Evolutionary conservation across 2,329 filamentous ascomycete species (phyloP), one percentile per base, ranked within the genome.

Genomic region (Aureobasidium musti): DNA sequence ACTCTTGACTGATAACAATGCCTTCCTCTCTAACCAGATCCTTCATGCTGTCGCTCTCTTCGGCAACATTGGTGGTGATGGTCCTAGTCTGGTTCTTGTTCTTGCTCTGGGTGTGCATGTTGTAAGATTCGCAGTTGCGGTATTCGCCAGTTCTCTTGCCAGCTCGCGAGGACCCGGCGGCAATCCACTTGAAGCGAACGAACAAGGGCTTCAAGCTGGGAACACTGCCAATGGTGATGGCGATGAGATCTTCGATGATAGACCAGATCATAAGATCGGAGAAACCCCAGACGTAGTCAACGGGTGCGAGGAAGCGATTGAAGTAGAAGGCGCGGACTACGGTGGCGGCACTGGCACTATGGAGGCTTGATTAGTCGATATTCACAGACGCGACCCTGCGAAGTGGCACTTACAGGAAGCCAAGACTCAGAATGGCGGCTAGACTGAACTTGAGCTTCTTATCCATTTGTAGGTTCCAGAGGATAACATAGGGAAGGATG

Each of bases 261-360:
- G 66, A 65, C 67, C 67, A 69, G 3, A 69, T 61, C 52, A 65
- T 67, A 4, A 68, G 66, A n/a, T 69, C 66, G 3, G 63, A 56
- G 47, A 68, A 61, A 30, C 66, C 65, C 56, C 76, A 78, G 66
- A 77, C 68, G 60, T 76, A 78, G 66, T 78, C 74, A 21, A 77
- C 72, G 1, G 69, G 68, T 13, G 78, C 71, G 0, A 71, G 70
- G 33, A 78, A 69, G 70, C 76, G 68, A 68, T 77, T 67, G 68
- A 72, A 70, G 73, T 80, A 76, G 7, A 76, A 75, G 68, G 81
- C 76, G 43, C 81, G 77, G 5, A 81, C 77, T 1, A 78, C 72
- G 0, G 79, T 80, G 17, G 77, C 80, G 65, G 80, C 76, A 72
- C 85, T 84, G 37, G 84, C 86, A 57, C 49, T 41, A 7, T 49